Percentiles rank a stretch among this genome's conserved stretches.
Evolutionary conservation across 2,329 filamentous ascomycete genomes (phyloP).

Genomic region (Verticillium longisporum): DNA sequence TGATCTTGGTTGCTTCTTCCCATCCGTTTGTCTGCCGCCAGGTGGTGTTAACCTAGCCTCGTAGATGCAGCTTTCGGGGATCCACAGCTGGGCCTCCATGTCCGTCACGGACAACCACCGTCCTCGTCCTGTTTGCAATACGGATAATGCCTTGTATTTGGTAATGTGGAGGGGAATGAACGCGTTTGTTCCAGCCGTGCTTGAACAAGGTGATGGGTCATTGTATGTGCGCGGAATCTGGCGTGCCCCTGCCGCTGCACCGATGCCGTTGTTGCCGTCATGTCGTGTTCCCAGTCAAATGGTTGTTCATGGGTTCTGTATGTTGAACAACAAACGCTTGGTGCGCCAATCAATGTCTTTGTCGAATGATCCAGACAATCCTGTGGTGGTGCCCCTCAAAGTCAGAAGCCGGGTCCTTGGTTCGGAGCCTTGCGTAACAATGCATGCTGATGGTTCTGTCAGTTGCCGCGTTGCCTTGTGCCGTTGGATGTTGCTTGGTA

Average conservation of each 20-base stretch:
- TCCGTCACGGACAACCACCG: background rate
- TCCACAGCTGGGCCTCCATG: background rate
- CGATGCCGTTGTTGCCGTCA: background rate
- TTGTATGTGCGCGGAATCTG: background rate
- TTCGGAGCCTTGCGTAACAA: background rate
- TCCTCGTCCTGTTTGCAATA: background rate
- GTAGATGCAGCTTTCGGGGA: background rate
- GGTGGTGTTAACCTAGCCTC: background rate
- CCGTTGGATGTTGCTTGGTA: background rate
- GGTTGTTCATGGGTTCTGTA: background rate
- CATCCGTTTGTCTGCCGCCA: constrained; percentile 4
- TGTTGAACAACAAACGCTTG: background rate
- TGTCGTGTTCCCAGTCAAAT: background rate
- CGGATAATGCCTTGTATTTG: background rate
- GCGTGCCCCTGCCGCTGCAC: background rate
- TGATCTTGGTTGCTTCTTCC: constrained; percentile 10
- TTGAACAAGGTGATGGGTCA: too few species aligned
- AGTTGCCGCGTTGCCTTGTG: background rate
- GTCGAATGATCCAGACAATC: background rate
- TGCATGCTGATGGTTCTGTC: background rate
- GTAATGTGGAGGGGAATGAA: background rate
- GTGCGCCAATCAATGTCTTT: background rate
- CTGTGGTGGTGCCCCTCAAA: background rate
- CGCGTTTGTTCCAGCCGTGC: background rate
- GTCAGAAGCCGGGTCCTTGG: background rate